Evolutionary conservation across 2,329 filamentous ascomycete species (phyloP).

Genomic region (Stagonosporopsis chrysanthemi): DNA sequence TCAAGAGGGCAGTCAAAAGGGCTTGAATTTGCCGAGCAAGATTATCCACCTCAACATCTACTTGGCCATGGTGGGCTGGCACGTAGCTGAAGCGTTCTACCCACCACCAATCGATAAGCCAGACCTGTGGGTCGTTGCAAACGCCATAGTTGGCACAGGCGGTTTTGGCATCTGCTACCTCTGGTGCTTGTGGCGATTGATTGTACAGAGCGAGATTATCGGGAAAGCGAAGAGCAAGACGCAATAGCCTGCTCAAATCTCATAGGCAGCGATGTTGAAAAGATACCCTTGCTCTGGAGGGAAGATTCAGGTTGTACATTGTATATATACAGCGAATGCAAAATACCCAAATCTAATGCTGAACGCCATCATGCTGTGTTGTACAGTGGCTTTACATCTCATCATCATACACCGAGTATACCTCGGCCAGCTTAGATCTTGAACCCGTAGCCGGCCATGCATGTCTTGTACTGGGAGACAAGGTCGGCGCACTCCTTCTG

Average conservation of each 20-base stretch:
- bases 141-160: slow-evolving; percentile 83
- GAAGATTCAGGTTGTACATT: slow-evolving; percentile 41
- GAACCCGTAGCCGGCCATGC: slow-evolving; percentile 95
- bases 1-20: slow-evolving; percentile 54
- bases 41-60: slow-evolving; percentile 81
- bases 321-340: slow-evolving; percentile 24
- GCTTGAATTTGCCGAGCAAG: slow-evolving; percentile 66
- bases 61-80: slow-evolving; percentile 79
- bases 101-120: slow-evolving; percentile 77
- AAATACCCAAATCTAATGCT: slow-evolving; percentile 28
- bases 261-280: slow-evolving; percentile 1
- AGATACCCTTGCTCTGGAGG: slow-evolving; percentile 27
- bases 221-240: slow-evolving; percentile 50
- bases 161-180: slow-evolving; percentile 89
- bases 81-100: slow-evolving; percentile 74
- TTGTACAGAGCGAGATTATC: slow-evolving; percentile 64
- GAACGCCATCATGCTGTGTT: slow-evolving; percentile 45
- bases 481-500: slow-evolving; percentile 82
- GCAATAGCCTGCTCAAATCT: slow-evolving; percentile 33
- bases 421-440: slow-evolving; percentile 55
- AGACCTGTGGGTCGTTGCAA: slow-evolving; percentile 92
- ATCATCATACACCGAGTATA: slow-evolving; percentile 13
- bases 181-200: slow-evolving; percentile 82
- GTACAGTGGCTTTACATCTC: slow-evolving; percentile 31
- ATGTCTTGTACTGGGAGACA: slow-evolving; percentile 85